Base-by-base conservation (phyloP, 306 rosid species). In the Spatholobus suberectus region DNA sequence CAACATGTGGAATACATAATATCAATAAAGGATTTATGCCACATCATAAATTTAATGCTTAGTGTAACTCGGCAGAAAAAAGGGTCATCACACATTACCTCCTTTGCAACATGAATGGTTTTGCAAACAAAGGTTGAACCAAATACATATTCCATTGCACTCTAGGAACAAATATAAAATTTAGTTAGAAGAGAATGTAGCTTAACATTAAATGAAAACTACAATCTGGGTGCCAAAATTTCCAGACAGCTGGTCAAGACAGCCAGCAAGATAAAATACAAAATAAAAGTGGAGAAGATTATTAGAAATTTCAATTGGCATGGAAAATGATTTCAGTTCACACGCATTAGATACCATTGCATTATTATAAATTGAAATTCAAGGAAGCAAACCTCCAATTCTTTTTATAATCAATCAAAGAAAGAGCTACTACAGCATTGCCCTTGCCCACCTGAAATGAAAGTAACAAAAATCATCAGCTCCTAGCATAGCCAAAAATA, bases 111-210 rank as follows among this genome's bases (percentile, higher is more conserved):
- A 81, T 90, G 89, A 61, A 40, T 79, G 21, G 82, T 92, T 87
- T 92, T 96, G 96, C 99, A 96, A 70, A 96, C 92, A 79, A 96
- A 92, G 73, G 99, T 93, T 78, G 99, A 93, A 74, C 99, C 99
- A 77, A 96, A 96, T 61, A 96, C 90, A 58, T 81, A 96, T 81
- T 96, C 99, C 97, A 96, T 92, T 26, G 99, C 99, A 70, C 13
- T 89, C 99, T 96, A 90, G 78, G 80, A 86, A 83, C 67, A 77
- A 77, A 83, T 34, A 26, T 26, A 46, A 71, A 82, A 73, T 20
- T 73, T 77, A 7, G 75, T 66, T 38, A 84, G 58, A 41, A 76
- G 51, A 57, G n/a, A 29, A 23, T 11, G 38, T 17, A 77, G 58
- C 51, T 72, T 44, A 79, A 58, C 24, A 71, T 24, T 65, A 76